These are phyloP conservation scores for Curvularia sp. DNA, from an alignment of 2,329 filamentous ascomycete genomes.

Conservation along the genomic window DNA sequence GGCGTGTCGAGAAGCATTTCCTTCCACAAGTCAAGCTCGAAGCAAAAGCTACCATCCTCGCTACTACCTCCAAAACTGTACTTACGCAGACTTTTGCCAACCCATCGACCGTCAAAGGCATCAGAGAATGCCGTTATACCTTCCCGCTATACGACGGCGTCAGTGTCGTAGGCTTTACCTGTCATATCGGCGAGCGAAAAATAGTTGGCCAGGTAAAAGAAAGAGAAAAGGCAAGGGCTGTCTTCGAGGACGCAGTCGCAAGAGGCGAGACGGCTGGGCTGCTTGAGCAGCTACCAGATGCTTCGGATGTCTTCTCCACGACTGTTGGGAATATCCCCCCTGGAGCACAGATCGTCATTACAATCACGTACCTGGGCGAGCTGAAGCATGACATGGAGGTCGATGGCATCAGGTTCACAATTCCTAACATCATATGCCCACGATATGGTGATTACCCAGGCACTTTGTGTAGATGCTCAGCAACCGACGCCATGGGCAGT, in stretches of 20 bases:
- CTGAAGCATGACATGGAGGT: conserved; percentile 74
- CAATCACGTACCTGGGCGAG: conserved; percentile 72
- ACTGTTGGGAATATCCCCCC: conserved; percentile 72
- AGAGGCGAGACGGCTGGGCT: conserved; percentile 69
- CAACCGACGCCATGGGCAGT: conserved; percentile 26
- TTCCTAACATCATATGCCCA: conserved; percentile 72
- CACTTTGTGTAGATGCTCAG: conserved; percentile 32
- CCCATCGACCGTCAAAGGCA: conserved; percentile 53
- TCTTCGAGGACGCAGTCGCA: conserved; percentile 66
- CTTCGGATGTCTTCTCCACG: conserved; percentile 72
- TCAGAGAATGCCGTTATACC: conserved; percentile 67
- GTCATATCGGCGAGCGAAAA: conserved; percentile 66
- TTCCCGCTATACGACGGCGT: conserved; percentile 79
- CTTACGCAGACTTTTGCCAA: conserved; percentile 70
- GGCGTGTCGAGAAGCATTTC: conserved; percentile 38
- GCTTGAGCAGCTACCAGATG: conserved; percentile 66
- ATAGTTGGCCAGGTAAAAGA: conserved; percentile 73
- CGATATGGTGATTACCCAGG: conserved; percentile 65
- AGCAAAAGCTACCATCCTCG: conserved; percentile 67
- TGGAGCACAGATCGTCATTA: conserved; percentile 63
- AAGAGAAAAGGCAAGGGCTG: conserved; percentile 65
- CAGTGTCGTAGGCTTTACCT: conserved; percentile 72
- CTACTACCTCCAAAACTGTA: conserved; percentile 60
- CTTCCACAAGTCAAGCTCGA: conserved; percentile 67
- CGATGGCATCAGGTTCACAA: conserved; percentile 72